Evolutionary conservation across 306 rosid genomes (phyloP), one percentile per base, ranked within the genome.

Genomic region (Cicer yamashitae): DNA sequence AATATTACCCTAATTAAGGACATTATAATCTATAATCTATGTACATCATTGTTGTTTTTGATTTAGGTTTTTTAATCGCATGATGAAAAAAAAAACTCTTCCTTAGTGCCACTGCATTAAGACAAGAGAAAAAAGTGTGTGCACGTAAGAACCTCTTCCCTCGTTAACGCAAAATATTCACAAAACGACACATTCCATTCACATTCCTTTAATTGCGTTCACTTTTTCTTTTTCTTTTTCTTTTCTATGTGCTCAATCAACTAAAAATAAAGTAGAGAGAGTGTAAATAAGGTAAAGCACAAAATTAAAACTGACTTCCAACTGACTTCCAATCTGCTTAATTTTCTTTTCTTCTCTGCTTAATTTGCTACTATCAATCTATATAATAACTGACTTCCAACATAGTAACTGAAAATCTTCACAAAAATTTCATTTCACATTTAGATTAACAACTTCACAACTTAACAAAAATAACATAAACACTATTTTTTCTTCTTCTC

Each of bases 151-250:
- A 43, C 25, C 62, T 61, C 47, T 14, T 39, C 47, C 67, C 14
- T 22, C 68, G 2, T 0, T 13, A 70, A 38, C 63, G 47, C 67
- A 51, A 34, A 52, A 45, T 17, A 37, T 11, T 34, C 77, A 52
- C 66, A 70, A 69, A 17, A 60, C 18, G 75, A 77, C 82, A 67
- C 74, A 50, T 59, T 52, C 39, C 44, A 71, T 67, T 76, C 73
- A 20, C 77, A 25, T 78, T 73, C 80, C 82, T 12, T 64, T 14
- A 76, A 67, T 48, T 73, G 67, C 81, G 82, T 52, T 59, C 11
- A 67, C 41, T 34, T 77, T 60, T 81, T 34, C 48, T 64, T 51
- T 43, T 17, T 57, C 15, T 25, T 25, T 40, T 25, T 50, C 70
- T 43, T 17, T 57, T 30, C 53, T 38, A 46, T 43, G 38, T 25